Evolutionary conservation across 148 eudicot species (phyloP).

Genomic region (Persicaria maculosa): DNA sequence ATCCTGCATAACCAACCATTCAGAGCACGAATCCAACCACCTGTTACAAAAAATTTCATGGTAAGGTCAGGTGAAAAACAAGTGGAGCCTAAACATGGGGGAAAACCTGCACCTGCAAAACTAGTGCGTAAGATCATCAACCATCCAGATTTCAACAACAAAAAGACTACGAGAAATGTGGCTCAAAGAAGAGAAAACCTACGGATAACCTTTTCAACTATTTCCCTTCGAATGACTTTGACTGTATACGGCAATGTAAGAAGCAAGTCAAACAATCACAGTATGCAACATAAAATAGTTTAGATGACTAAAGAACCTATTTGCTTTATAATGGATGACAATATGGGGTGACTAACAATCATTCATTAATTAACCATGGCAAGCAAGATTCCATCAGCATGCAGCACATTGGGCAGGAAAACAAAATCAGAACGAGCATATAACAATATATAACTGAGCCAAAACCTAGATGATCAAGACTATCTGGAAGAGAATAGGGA

Average conservation of each 20-base stretch:
- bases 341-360: too few relatives aligned
- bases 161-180: background rate
- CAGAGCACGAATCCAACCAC: constrained; percentile 16
- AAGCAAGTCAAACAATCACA: background rate
- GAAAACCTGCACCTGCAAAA: constrained; percentile 56
- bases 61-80: constrained; percentile 18
- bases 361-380: background rate
- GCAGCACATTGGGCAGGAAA: background rate
- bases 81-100: constrained; percentile 26
- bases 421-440: background rate
- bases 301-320: background rate
- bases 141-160: background rate
- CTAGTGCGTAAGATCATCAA: constrained; percentile 3
- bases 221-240: background rate
- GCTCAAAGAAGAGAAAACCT: background rate
- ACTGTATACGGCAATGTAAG: background rate
- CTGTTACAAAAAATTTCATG: constrained; percentile 32
- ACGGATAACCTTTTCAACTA: background rate
- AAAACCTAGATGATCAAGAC: background rate
- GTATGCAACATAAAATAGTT: background rate
- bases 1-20: constrained; percentile 37
- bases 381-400: background rate
- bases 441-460: background rate
- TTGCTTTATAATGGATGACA: too few relatives aligned
- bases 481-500: background rate